Conservation (phyloP, 352 stramenopile species). For the Sclerospora graminicola region DNA sequence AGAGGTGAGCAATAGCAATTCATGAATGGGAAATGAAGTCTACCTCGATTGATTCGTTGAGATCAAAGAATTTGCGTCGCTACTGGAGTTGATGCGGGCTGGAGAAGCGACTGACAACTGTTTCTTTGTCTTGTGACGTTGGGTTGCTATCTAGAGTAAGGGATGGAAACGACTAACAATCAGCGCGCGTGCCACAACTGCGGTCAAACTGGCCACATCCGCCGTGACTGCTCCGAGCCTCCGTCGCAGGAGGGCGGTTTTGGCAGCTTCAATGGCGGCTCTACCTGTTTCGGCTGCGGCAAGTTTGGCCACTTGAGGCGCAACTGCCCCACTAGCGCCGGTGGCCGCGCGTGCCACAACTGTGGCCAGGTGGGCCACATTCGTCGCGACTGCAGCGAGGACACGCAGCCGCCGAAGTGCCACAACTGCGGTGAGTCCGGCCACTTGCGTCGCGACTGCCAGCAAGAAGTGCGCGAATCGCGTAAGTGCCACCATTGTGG, state of each 20-base stretch:
- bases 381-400: constrained; percentile 69
- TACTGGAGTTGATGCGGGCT: too few species aligned
- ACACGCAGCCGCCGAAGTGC: constrained; percentile 62
- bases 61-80: too few species aligned
- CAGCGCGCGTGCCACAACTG: constrained; percentile 78
- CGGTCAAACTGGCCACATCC: constrained; percentile 59
- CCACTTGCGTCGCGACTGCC: constrained; percentile 64
- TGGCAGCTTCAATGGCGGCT: constrained; percentile 24
- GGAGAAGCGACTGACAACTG: too few species aligned
- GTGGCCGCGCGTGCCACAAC: constrained; percentile 71
- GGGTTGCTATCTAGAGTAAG: too few species aligned
- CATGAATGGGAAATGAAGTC: too few species aligned
- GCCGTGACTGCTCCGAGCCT: constrained; percentile 63
- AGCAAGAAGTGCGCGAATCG: constrained; percentile 51
- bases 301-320: constrained; percentile 77
- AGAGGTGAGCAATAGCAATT: too few species aligned
- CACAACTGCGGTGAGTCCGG: constrained; percentile 69
- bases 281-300: constrained; percentile 65
- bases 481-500: constrained; percentile 75
- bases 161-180: constrained; percentile 32
- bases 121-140: too few species aligned
- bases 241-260: constrained; percentile 31
- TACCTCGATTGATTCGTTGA: too few species aligned
- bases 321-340: constrained; percentile 45
- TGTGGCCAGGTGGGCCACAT: constrained; percentile 71